Percentiles rank a stretch among this genome's conserved stretches.
These are phyloP conservation scores for Aspergillus sp. DNA, from an alignment of 2,329 filamentous ascomycete genomes.

Conservation along the genomic window DNA sequence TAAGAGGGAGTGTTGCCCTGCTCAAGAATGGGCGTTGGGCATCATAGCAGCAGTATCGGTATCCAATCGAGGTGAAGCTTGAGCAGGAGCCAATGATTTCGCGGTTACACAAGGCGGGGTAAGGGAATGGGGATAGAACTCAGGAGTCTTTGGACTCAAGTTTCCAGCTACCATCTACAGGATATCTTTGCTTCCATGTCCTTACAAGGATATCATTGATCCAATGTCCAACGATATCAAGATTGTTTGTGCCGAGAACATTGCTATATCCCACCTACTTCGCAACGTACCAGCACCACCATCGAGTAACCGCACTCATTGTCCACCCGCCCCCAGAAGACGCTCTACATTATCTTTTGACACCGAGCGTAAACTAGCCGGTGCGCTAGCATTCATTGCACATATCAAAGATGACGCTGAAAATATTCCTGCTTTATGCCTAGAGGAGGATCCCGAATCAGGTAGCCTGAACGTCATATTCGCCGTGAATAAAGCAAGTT, in stretches of 20 bases:
- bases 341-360: slow-evolving; percentile 28
- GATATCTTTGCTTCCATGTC: no score
- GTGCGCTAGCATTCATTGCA: slow-evolving; percentile 36
- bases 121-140: no score
- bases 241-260: slow-evolving; percentile 2
- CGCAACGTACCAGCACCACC: slow-evolving; percentile 1
- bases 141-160: no score
- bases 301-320: background rate
- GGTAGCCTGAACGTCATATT: background rate
- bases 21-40: no score
- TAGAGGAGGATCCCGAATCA: slow-evolving; percentile 25
- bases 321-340: background rate
- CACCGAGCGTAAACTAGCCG: slow-evolving; percentile 30
- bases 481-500: slow-evolving; percentile 5
- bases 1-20: no score
- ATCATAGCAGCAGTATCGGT: no score
- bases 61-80: no score
- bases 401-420: slow-evolving; percentile 27
- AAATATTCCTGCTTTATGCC: slow-evolving; percentile 37
- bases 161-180: no score
- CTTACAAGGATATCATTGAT: no score
- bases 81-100: no score
- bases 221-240: no score
- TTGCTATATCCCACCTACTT: background rate
- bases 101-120: no score